Base-by-base conservation (phyloP, 2,329 filamentous ascomycete genomes). In the Alternaria tenuissima region DNA sequence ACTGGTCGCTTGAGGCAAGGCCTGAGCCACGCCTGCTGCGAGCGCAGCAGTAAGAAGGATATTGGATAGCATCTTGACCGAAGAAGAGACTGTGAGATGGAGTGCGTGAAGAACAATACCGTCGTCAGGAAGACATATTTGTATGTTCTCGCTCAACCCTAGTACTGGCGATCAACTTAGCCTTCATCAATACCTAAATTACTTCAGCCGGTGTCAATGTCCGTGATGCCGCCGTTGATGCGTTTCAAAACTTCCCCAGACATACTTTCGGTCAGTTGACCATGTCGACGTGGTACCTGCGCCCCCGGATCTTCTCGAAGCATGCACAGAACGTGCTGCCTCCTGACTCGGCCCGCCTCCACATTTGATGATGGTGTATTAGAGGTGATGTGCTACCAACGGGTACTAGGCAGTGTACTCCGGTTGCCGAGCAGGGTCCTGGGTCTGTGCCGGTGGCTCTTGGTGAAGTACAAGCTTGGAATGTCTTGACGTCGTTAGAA, bases 21-120 rank as follows among this genome's bases (percentile, higher is more conserved):
- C 69, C 44, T 63, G 62, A 54, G 58, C 57, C 18, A 66, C 44
- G 55, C 73, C 71, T 52, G 72, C 67, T 64, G 67, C 66, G 38
- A 66, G 52, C 18, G 64, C 63, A 54, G 63, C 63, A n/a, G 65
- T 57, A 24, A 68, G 42, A 42, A 68, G 46, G 38, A 68, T 42
- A 64, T 61, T 68, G 9, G 64, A 67, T 9, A 69, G 54, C 70
- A 72, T 72, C 30, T 43, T 59, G 52, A 39, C 46, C 14, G 18
- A 43, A 12, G 43, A 43, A 47, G 54, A 55, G 39, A 39, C n/a
- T 51, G 36, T 24, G 47, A 49, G 46, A 46, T 48, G 52, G 43
- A 28, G 26, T 60, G 55, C 53, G 59, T 39, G 59, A 49, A 52
- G 24, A 52, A 16, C 28, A 20, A 53, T 2, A 34, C 22, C 0